Conservation (phyloP, 2,329 filamentous ascomycete genomes). For the Fusarium paranaense region DNA sequence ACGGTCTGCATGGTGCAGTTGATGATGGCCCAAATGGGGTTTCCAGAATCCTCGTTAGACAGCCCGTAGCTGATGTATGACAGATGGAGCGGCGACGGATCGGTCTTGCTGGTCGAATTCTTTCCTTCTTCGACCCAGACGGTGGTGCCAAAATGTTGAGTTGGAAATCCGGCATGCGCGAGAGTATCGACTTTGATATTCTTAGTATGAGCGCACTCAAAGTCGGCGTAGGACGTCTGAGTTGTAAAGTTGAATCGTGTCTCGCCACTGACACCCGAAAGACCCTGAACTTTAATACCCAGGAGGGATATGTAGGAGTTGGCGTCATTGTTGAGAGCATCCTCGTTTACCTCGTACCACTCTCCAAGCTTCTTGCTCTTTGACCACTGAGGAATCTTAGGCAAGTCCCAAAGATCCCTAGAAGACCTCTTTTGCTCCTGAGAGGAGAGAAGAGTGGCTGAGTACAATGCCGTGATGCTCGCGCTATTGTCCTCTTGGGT, state of each 20-base stretch:
- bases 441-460: neutral
- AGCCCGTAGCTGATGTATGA: neutral
- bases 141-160: neutral
- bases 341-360: neutral
- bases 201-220: neutral
- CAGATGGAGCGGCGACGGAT: neutral
- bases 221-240: neutral
- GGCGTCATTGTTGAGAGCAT: neutral
- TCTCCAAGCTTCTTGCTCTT: neutral
- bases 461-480: neutral
- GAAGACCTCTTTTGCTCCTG: neutral
- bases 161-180: neutral
- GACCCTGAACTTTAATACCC: neutral
- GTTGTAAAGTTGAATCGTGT: constrained; percentile 2
- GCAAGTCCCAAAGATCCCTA: constrained; percentile 17
- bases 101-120: neutral
- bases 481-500: neutral
- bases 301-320: constrained; percentile 7
- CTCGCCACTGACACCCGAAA: neutral
- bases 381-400: constrained; percentile 16
- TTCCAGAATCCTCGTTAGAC: neutral
- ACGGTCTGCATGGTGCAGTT: neutral
- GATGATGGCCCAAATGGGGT: neutral
- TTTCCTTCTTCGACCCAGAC: neutral
- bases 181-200: neutral